Evolutionary conservation across 148 eudicot species (phyloP).

Genomic region (Linanthus parryae): DNA sequence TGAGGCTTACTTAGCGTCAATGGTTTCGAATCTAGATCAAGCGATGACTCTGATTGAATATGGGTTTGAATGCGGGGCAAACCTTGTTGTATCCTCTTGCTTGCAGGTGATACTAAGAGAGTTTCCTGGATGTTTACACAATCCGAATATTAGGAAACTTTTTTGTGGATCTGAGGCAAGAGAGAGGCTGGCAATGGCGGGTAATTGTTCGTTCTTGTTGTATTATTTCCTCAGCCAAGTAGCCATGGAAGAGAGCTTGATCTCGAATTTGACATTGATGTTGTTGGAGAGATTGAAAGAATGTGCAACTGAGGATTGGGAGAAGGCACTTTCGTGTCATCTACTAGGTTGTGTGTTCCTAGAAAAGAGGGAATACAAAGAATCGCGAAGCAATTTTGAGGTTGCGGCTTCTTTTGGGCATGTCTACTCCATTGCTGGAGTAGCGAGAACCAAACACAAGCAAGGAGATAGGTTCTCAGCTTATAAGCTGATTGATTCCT

Average conservation of each 20-base stretch:
- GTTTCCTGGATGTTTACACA: conserved; percentile 53
- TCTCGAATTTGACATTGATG: conserved; percentile 59
- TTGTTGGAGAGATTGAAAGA: conserved; percentile 65
- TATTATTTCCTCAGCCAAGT: conserved; percentile 72
- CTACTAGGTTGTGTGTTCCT: conserved; percentile 82
- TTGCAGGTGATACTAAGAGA: conserved; percentile 79
- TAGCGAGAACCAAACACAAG: conserved; percentile 71
- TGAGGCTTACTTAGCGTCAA: conserved; percentile 62
- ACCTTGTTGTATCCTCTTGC: conserved; percentile 76
- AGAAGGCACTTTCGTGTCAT: conserved; percentile 68
- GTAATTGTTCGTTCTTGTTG: conserved; percentile 64
- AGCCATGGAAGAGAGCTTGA: conserved; percentile 72
- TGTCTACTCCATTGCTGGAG: conserved; percentile 71
- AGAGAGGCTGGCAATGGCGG: conserved; percentile 43
- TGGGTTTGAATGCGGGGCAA: conserved; percentile 71
- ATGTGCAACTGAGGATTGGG: conserved; percentile 56
- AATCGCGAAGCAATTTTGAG: conserved; percentile 78
- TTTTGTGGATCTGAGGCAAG: conserved; percentile 60
- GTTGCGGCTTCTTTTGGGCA: conserved; percentile 67
- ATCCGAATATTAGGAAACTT: conserved; percentile 47
- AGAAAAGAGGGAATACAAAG: conserved; percentile 71
- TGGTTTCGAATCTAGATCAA: conserved; percentile 47
- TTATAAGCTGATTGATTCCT: conserved; percentile 57
- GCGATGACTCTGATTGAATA: conserved; percentile 68
- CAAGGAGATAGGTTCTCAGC: conserved; percentile 79